Conservation (phyloP, 2,329 filamentous ascomycete genomes). For the Mycogone perniciosa region DNA sequence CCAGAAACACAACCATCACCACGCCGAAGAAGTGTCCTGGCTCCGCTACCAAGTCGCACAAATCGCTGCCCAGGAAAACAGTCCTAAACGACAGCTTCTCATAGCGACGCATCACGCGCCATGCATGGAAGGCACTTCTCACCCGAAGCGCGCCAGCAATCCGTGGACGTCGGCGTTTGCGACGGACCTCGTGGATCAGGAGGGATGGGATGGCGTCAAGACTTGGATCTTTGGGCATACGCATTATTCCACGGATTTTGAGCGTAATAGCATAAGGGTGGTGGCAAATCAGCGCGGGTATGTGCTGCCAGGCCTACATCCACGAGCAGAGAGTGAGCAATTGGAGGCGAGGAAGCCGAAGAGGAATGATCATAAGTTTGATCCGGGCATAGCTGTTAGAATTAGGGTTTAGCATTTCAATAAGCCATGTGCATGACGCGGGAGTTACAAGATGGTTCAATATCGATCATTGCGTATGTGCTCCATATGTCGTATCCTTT, state of each 20-base stretch:
- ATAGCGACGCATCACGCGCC: slow-evolving; percentile 55
- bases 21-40: slow-evolving; percentile 45
- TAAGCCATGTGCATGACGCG: too few relatives aligned
- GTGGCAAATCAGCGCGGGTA: slow-evolving; percentile 42
- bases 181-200: slow-evolving; percentile 36
- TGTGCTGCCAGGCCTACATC: slow-evolving; percentile 19
- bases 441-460: too few relatives aligned
- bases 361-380: too few relatives aligned
- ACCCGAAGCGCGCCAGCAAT: slow-evolving; percentile 40
- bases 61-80: slow-evolving; percentile 12
- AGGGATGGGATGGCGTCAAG: slow-evolving; percentile 28
- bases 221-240: slow-evolving; percentile 45
- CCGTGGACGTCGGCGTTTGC: slow-evolving; percentile 46
- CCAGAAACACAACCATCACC: slow-evolving; percentile 40
- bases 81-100: slow-evolving; percentile 29
- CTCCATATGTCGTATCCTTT: too few relatives aligned
- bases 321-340: neutral
- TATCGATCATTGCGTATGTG: too few relatives aligned
- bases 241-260: slow-evolving; percentile 36
- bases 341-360: too few relatives aligned
- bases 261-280: slow-evolving; percentile 28
- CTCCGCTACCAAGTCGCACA: slow-evolving; percentile 28
- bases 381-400: too few relatives aligned
- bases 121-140: slow-evolving; percentile 40
- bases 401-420: too few relatives aligned